phyloP scores from a whole-genome alignment of 2,329 filamentous ascomycete species.

The Trichoderma semiorbis region DNA sequence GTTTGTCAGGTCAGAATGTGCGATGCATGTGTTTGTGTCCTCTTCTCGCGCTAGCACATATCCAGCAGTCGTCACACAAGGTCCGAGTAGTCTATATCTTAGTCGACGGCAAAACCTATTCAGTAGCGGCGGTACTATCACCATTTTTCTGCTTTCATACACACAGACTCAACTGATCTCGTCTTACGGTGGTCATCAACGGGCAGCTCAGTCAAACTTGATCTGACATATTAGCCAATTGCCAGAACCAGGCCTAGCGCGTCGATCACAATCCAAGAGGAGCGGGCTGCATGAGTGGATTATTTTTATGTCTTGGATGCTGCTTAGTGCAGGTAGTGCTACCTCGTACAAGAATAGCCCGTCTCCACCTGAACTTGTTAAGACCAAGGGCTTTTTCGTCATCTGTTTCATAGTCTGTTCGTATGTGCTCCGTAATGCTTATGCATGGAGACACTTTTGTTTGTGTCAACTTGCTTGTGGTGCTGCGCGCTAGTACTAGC shows the following conservation, averaged over 20 bases:
- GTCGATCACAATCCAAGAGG: slow-evolving; percentile 18
- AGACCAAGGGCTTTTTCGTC: slow-evolving; percentile 6
- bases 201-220: not conserved
- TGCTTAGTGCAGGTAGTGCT: not conserved
- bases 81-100: not conserved
- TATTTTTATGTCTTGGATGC: slow-evolving; percentile 3
- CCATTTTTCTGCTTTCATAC: not conserved
- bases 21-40: not conserved
- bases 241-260: slow-evolving; percentile 11
- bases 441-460: slow-evolving; percentile 12
- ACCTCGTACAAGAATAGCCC: slow-evolving; percentile 4
- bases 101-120: not conserved
- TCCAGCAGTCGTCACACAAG: not conserved
- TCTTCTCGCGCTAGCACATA: not conserved
- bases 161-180: not conserved
- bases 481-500: not conserved
- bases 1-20: slow-evolving; percentile 10
- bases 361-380: not conserved
- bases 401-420: slow-evolving; percentile 12
- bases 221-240: slow-evolving; percentile 7
- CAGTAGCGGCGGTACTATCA: not conserved
- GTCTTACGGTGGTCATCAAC: slow-evolving; percentile 5
- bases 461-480: not conserved
- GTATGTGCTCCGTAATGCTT: slow-evolving; percentile 14
- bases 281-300: slow-evolving; percentile 16